These are phyloP conservation scores for Spinacia oleracea DNA, from an alignment of 179 eudicot species.

Conservation along the genomic window DNA sequence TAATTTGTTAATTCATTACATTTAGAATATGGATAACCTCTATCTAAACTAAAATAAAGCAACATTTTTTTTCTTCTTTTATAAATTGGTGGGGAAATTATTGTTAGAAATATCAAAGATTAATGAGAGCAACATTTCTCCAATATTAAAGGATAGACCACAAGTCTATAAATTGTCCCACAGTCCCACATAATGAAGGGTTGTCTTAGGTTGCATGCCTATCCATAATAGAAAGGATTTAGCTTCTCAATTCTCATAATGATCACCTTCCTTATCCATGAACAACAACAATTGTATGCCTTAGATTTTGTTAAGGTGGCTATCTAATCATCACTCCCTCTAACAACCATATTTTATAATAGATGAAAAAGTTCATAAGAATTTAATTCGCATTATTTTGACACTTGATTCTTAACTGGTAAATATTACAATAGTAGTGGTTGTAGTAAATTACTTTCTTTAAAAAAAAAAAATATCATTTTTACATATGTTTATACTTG, in stretches of 20 bases:
- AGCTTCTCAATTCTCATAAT: background rate
- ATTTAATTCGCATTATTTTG: too few species aligned
- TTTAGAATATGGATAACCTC: background rate
- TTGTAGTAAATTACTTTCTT: too few species aligned
- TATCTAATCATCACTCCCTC: too few species aligned
- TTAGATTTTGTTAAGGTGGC: background rate
- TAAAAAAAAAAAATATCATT: too few species aligned
- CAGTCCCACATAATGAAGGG: too few species aligned
- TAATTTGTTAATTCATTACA: background rate
- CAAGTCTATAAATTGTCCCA: background rate
- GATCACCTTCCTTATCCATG: slow-evolving; percentile 7
- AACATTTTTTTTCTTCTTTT: too few species aligned
- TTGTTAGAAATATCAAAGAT: background rate
- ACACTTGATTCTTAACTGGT: too few species aligned
- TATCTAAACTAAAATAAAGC: background rate
- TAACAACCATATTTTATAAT: too few species aligned
- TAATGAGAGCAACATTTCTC: background rate
- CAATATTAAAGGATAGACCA: background rate
- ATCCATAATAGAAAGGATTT: background rate
- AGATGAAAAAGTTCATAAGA: too few species aligned
- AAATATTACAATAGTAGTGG: too few species aligned
- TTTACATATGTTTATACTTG: too few species aligned
- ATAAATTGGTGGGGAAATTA: background rate
- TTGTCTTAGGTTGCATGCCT: slow-evolving; percentile 3
- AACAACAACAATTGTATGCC: background rate